These are phyloP conservation scores for Dactylis glomerata DNA, from an alignment of 176 grass and related monocot genomes.

Conservation along the genomic window DNA sequence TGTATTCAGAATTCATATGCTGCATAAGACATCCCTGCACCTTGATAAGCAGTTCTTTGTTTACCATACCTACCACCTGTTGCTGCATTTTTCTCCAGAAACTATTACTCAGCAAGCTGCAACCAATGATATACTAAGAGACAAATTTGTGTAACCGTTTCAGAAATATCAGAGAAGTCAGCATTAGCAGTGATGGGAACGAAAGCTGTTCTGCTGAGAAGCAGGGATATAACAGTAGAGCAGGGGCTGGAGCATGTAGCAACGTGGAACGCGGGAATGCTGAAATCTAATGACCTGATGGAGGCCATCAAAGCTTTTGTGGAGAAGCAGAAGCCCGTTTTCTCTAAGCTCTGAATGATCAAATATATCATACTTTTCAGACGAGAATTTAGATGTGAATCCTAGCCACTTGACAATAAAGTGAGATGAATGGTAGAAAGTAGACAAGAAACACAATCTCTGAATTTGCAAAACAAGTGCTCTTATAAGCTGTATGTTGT, in stretches of 20 bases:
- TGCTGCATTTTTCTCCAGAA: neutral
- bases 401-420: constrained; percentile 12
- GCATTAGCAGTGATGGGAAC: constrained; percentile 76
- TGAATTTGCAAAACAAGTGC: neutral
- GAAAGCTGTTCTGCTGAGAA: constrained; percentile 73
- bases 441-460: neutral
- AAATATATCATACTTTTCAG: neutral
- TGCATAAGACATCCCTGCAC: neutral
- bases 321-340: constrained; percentile 73
- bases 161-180: constrained; percentile 81
- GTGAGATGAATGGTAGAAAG: neutral
- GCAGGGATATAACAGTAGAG: constrained; percentile 78
- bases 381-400: neutral
- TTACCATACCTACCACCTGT: neutral
- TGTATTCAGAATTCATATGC: neutral
- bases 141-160: constrained; percentile 12
- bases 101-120: neutral
- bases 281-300: constrained; percentile 73
- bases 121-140: neutral
- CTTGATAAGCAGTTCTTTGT: neutral
- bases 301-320: constrained; percentile 65
- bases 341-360: constrained; percentile 68
- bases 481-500: neutral
- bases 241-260: constrained; percentile 85
- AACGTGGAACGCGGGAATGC: constrained; percentile 78